A percentile compares a stretch with the other conserved stretches of the same genome.
phyloP scores from a whole-genome alignment of 2,329 filamentous ascomycete genomes.

The Parastagonospora avenae region DNA sequence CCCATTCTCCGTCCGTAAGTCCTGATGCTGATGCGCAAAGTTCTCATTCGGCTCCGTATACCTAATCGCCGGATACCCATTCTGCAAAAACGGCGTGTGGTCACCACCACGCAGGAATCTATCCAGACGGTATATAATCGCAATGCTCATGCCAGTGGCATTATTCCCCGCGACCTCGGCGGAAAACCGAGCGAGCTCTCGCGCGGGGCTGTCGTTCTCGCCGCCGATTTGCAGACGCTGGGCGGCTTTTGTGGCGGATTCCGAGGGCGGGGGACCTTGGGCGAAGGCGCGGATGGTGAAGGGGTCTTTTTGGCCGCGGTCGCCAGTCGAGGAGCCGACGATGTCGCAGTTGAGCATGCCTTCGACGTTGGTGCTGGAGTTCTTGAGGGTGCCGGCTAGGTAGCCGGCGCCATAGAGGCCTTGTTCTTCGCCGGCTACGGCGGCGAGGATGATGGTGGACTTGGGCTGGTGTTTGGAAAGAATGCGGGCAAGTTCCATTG shows the following conservation, averaged over 20 bases:
- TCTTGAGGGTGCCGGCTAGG: constrained; percentile 59
- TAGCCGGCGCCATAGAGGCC: constrained; percentile 58
- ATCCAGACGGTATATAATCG: constrained; percentile 62
- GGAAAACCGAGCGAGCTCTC: constrained; percentile 61
- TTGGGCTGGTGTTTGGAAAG: constrained; percentile 55
- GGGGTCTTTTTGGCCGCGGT: constrained; percentile 54
- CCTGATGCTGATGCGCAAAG: constrained; percentile 63
- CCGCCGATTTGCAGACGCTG: constrained; percentile 49
- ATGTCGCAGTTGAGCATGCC: constrained; percentile 65
- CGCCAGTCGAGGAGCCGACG: constrained; percentile 57
- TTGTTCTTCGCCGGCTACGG: constrained; percentile 65
- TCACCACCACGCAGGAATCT: constrained; percentile 63
- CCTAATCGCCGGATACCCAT: constrained; percentile 60
- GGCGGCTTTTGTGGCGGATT: constrained; percentile 47
- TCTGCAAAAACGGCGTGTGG: constrained; percentile 60
- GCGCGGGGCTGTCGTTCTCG: constrained; percentile 62
- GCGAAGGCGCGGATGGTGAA: constrained; percentile 62
- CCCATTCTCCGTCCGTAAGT: constrained; percentile 56
- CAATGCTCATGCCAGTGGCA: constrained; percentile 60
- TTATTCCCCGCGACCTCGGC: constrained; percentile 60
- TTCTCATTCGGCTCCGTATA: constrained; percentile 65
- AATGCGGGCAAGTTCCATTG: constrained; percentile 61
- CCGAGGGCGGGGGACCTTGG: constrained; percentile 55
- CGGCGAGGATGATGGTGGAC: constrained; percentile 62
- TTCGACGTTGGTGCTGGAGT: constrained; percentile 59